phyloP scores from a whole-genome alignment of 495 filamentous ascomycete species.

The Penicillium maclennaniae region DNA sequence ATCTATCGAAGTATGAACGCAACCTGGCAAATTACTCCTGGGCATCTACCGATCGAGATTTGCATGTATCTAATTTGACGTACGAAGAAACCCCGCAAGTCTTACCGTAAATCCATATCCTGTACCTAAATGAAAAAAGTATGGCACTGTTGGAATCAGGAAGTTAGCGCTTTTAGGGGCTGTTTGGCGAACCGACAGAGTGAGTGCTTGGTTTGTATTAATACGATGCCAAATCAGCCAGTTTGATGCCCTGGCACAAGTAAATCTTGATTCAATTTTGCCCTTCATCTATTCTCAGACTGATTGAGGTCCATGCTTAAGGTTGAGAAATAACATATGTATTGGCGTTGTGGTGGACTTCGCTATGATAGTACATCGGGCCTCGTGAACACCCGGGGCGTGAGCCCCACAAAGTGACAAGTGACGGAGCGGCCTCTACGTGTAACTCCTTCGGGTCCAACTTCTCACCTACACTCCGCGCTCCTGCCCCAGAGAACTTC shows the following conservation, averaged over 20 bases:
- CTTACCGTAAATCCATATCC: not conserved
- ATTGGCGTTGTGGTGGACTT: not conserved
- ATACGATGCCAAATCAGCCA: not conserved
- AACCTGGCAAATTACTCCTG: not conserved
- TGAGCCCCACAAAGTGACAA: conserved; percentile 16
- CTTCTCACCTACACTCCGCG: not conserved
- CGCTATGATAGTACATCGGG: conserved; percentile 3
- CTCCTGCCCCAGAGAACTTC: not conserved
- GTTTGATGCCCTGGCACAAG: not conserved
- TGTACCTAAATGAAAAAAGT: not conserved
- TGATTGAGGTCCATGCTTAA: not conserved
- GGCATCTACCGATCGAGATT: not conserved
- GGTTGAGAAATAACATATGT: not conserved
- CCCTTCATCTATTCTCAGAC: not conserved
- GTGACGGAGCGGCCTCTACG: conserved; percentile 9
- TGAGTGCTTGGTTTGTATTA: not conserved
- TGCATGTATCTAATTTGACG: not conserved
- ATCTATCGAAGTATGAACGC: not conserved
- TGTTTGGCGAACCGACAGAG: not conserved
- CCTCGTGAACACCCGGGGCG: conserved; percentile 4
- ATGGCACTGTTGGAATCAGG: not conserved
- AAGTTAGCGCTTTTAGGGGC: not conserved
- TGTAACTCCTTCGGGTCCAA: conserved; percentile 9
- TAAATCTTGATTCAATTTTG: not conserved
- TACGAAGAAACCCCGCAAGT: not conserved